Base-by-base conservation (phyloP, 768 basidiomycete species). In the Clitopilus passeckerianus region DNA sequence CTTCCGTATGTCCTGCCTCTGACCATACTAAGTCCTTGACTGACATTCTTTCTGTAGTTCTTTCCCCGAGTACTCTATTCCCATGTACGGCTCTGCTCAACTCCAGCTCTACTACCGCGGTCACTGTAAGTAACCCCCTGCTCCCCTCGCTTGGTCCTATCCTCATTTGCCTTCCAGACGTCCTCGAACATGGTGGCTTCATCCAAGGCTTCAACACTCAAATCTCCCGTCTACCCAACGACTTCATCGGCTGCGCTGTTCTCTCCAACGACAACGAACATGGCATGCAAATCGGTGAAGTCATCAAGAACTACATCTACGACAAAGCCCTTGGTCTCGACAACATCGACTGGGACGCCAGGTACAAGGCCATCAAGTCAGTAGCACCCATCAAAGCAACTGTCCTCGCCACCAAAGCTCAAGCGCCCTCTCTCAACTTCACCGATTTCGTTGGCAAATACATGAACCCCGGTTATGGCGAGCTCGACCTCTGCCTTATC, bases 21-120 rank as follows among this genome's bases (percentile, higher is more conserved):
- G 1, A 27, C 33, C 0, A 1, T 1, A 16, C 10, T 6, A 1
- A 15, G 6, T 5, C 5, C 22, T 2, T 55, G 30, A 30, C 22
- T 56, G 34, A 57, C 53, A 53, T 53, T 18, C 2, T 27, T 30
- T 30, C 30, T 16, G 16, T 41, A 50, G 64, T 8, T 55, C 53
- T 10, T 64, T 58, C 37, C 66, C 69, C 2, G 67, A 71, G 46
- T 44, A 70, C 16, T 67, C 66, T 10, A 60, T 64, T 12, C 37
- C 59, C 7, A 65, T 66, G 5, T 74, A 74, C 53, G 73, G 73
- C 8, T 70, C 69, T 6, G 73, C 66, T 4, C 69, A 69, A 54
- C 50, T 54, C 23, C 57, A 59, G 8, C 54, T 52, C 20, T 65
- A 61, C 9, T 74, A 72, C 53, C 59, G 70, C 12, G 70, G 71